These are phyloP conservation scores for Paracamarosporium sp. DNA, from an alignment of 2,329 filamentous ascomycete genomes.

Conservation along the genomic window DNA sequence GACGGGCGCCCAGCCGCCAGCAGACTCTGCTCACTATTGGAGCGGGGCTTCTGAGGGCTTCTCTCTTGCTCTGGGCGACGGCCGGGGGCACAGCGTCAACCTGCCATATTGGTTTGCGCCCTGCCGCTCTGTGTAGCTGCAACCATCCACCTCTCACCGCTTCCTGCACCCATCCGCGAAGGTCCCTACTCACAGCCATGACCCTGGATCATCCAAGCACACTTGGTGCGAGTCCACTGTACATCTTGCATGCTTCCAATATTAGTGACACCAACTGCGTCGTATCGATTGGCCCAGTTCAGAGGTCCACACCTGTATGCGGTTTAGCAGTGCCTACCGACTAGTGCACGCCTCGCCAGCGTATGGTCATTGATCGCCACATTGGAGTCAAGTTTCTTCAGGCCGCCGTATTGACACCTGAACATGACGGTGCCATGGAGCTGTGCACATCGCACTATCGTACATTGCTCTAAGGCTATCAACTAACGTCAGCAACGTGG, in stretches of 20 bases:
- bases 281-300: conserved; percentile 30
- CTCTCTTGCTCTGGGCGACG: neutral
- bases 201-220: conserved; percentile 18
- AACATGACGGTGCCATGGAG: conserved; percentile 1
- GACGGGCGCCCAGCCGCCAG: conserved; percentile 25
- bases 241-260: conserved; percentile 23
- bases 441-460: neutral
- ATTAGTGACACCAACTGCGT: conserved; percentile 15
- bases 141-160: conserved; percentile 36
- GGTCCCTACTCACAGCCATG: conserved; percentile 21
- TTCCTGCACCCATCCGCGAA: conserved; percentile 28
- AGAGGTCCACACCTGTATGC: conserved; percentile 11
- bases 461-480: neutral
- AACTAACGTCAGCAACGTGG: neutral
- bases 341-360: conserved; percentile 15
- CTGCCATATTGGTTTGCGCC: conserved; percentile 38
- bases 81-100: conserved; percentile 25
- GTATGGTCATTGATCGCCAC: neutral
- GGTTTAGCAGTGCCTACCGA: conserved; percentile 1
- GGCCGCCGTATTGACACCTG: conserved; percentile 8
- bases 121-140: conserved; percentile 36
- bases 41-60: conserved; percentile 5
- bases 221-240: neutral
- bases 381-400: conserved; percentile 15
- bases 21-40: conserved; percentile 14